A percentile compares a stretch with the other conserved stretches of the same genome.
Evolutionary conservation across 1,139 yeast genomes (phyloP).

Genomic region (Diutina catenulata): DNA sequence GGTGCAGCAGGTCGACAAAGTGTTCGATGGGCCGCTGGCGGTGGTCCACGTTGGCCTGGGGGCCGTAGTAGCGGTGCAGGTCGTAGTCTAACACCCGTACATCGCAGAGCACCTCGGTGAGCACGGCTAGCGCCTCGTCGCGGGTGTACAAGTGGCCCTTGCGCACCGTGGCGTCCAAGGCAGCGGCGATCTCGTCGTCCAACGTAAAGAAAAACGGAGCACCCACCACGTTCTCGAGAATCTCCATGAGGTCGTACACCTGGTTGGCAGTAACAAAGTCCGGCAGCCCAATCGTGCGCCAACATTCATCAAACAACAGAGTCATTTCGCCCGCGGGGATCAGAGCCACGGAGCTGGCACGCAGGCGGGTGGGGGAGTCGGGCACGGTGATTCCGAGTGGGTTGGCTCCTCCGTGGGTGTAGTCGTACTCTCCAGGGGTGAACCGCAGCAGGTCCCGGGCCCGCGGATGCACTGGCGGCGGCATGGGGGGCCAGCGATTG

Average conservation of each 20-base stretch:
- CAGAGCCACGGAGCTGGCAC: too few relatives aligned
- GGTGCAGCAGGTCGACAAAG: neutral
- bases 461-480: too few relatives aligned
- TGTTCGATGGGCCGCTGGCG: neutral
- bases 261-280: constrained; percentile 2
- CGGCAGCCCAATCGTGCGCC: constrained; percentile 1
- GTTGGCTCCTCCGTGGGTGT: too few relatives aligned
- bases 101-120: neutral
- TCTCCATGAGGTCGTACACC: neutral
- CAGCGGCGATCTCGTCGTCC: constrained; percentile 2
- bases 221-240: neutral
- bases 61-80: neutral
- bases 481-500: too few relatives aligned
- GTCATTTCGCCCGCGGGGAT: neutral
- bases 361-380: too few relatives aligned
- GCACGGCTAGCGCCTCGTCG: neutral
- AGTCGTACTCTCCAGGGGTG: too few relatives aligned
- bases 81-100: neutral
- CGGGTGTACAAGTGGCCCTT: neutral
- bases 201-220: constrained; percentile 2
- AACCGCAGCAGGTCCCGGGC: too few relatives aligned
- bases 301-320: constrained; percentile 4
- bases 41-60: neutral
- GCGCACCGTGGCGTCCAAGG: neutral
- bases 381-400: too few relatives aligned